Evolutionary conservation across 75 land plant genomes (phyloP), one percentile per base, ranked within the genome.

Genomic region (Chamaecyparis obtusa): DNA sequence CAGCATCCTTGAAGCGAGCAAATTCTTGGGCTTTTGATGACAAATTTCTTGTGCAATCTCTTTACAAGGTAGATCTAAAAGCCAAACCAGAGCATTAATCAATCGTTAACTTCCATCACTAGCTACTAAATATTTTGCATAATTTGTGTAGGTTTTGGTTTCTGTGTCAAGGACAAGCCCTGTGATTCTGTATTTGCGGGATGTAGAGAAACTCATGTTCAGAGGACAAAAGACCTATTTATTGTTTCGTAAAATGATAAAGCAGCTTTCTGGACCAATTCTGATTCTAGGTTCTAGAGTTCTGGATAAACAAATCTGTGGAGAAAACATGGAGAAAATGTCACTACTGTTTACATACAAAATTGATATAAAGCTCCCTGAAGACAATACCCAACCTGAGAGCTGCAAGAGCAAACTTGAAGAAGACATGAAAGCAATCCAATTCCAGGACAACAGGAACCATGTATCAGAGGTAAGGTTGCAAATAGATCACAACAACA

Each of bases 401-500:
- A 93, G 92, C 87, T 97, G 97, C 97, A 95, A 91, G 75, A 85
- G 91, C 83, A 97, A 94, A 88, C 86, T 97, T 36, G 97, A 95
- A 85, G 95, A 97, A 87, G 97, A 96, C 88, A 96, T 94, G 97
- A 97, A 93, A 86, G 89, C 88, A 90, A 94, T 97, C 39, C 91
- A 94, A 84, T 89, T 87, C 83, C 94, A 95, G 84, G 99, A 97
- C 56, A 97, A 94, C 86, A 90, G 90, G 69, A 96, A 94, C 86
- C 99, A 94, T 85, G 95, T 97, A 51, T 87, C 85, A 32, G 99
- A 97, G 92, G 97, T 95, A 35, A 84, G 64, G 8, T 27, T 41
- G 14, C 3, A n/a, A 37, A 46, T 30, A 85, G 5, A 0, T 21
- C 48, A 46, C 19, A 13, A 81, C 44, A 30, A 46, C 49, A 81